Base-by-base conservation (phyloP, 1,139 yeast species). In the Geotrichum aggregatum region DNA sequence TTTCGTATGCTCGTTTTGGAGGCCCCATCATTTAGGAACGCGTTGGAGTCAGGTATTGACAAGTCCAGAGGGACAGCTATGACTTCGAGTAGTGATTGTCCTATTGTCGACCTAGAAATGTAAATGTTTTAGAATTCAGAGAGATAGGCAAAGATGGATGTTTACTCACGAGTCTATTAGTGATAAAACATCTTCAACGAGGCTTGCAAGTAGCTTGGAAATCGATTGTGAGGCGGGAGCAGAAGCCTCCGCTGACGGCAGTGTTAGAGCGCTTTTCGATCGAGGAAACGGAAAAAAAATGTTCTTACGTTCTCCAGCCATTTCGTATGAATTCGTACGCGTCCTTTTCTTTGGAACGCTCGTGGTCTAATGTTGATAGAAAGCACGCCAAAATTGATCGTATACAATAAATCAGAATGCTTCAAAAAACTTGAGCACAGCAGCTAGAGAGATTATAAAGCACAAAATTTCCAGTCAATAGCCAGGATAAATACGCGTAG, bases 51-150 rank as follows among this genome's bases (percentile, higher is more conserved):
- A 18, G 47, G 50, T 14, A 44, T 51, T 6, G 51, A 42, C 13
- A 54, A 35, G 45, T 50, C 56, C 2, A 35, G 19, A 33, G 56
- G 56, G 16, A 54, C 56, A 21, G 52, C 53, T 28, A 24, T 13
- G 7, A 44, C 39, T 2, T 46, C 46, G 11, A 54, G 28, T 19
- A 54, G 42, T 21, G 39, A 28, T 13, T 33, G 21, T 11, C 54
- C 56, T 30, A 42, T 24, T 6, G 46, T 33, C 10, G 56, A 48
- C 33, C 54, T 52, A 31, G n/a, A 5, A 8, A 24, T 24, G 28
- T n/a, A 24, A 44, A 31, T 18, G 31, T 43, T 42, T 48, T 35
- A 48, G 22, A 16, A 33, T 21, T 38, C 30, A 10, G n/a, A n/a
- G 14, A 13, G 13, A 14, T 11, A 6, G 21, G 16, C 31, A 30